Conservation (phyloP, 139 green algal species). For the Chlorokybus atmophyticus region DNA sequence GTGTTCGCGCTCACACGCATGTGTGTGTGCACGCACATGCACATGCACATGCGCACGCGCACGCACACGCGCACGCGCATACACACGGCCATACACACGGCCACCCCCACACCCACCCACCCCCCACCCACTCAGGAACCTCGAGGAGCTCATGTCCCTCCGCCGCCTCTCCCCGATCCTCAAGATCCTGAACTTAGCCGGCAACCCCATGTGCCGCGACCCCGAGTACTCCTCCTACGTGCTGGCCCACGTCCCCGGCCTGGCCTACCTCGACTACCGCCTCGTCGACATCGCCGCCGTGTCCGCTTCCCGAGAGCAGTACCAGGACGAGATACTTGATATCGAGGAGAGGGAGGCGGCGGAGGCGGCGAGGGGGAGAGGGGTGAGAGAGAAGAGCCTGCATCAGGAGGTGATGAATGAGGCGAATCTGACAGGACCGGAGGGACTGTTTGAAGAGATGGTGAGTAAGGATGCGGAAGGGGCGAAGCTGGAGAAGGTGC, state of each 20-base stretch:
- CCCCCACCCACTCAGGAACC: too few species aligned
- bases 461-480: slow-evolving; percentile 48
- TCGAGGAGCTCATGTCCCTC: slow-evolving; percentile 55
- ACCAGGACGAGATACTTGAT: slow-evolving; percentile 64
- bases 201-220: slow-evolving; percentile 58
- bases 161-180: slow-evolving; percentile 55
- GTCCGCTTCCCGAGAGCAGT: slow-evolving; percentile 10
- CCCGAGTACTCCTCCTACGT: slow-evolving; percentile 56
- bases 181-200: slow-evolving; percentile 59
- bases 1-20: too few species aligned
- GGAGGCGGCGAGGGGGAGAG: slow-evolving; percentile 36
- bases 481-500: slow-evolving; percentile 26
- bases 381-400: slow-evolving; percentile 24
- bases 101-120: too few species aligned
- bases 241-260: slow-evolving; percentile 55
- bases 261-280: slow-evolving; percentile 70
- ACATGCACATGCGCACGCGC: too few species aligned
- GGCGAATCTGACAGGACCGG: slow-evolving; percentile 54
- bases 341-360: slow-evolving; percentile 53
- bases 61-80: too few species aligned
- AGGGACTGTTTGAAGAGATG: slow-evolving; percentile 58
- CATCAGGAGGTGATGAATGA: slow-evolving; percentile 36
- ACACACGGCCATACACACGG: too few species aligned
- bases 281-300: slow-evolving; percentile 28
- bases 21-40: too few species aligned